Percentiles rank a stretch among this genome's conserved stretches.
phyloP scores from a whole-genome alignment of 1,139 yeast species.

The Entelexis sorbosivorans region DNA sequence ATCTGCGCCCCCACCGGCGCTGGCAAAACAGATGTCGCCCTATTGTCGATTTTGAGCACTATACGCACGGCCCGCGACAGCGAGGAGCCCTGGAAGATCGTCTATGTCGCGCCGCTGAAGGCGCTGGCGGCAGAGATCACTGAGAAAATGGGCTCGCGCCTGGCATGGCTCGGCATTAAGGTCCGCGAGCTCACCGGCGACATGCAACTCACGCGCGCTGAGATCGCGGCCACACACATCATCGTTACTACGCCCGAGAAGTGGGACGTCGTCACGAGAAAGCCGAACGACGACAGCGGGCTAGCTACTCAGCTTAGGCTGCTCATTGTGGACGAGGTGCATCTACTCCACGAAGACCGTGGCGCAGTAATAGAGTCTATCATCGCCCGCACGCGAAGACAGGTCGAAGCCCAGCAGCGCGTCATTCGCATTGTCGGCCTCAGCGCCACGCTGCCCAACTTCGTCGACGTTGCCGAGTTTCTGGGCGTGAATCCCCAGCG shows the following conservation, averaged over 20 bases:
- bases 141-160: conserved; percentile 68
- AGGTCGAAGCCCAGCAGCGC: conserved; percentile 85
- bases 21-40: conserved; percentile 96
- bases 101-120: conserved; percentile 91
- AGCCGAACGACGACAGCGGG: conserved; percentile 75
- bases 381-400: conserved; percentile 89
- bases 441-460: conserved; percentile 93
- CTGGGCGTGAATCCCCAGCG: conserved; percentile 78
- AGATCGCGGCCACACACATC: conserved; percentile 73
- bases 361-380: conserved; percentile 95
- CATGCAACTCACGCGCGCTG: conserved; percentile 82
- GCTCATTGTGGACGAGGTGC: conserved; percentile 90
- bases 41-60: conserved; percentile 68
- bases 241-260: conserved; percentile 96
- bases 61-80: conserved; percentile 56
- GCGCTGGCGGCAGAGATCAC: conserved; percentile 97
- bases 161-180: conserved; percentile 72
- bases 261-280: conserved; percentile 98
- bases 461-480: conserved; percentile 89
- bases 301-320: conserved; percentile 74
- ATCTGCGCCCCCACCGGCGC: conserved; percentile 99
- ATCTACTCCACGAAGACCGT: conserved; percentile 90
- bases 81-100: conserved; percentile 74
- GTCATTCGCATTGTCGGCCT: conserved; percentile 95
- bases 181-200: conserved; percentile 94